A percentile compares a stretch with the other conserved stretches of the same genome.
phyloP scores from a whole-genome alignment of 2,329 filamentous ascomycete genomes.

The Fusarium abutilonis region DNA sequence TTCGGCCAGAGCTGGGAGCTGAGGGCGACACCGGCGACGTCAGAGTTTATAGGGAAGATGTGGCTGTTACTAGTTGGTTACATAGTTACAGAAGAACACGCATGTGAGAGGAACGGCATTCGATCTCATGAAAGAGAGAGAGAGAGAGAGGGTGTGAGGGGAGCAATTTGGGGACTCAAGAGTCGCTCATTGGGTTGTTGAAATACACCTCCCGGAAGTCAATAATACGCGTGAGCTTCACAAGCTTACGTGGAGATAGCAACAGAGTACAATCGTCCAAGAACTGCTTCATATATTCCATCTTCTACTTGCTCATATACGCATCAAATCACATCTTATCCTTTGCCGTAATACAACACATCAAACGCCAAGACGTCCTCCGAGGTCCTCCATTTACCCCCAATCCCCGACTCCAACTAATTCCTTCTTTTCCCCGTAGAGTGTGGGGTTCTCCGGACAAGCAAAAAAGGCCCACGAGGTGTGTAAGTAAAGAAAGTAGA shows the following conservation, averaged over 20 bases:
- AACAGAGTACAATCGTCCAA: not conserved
- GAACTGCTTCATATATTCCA: rapidly evolving
- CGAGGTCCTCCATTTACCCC: conserved; percentile 31
- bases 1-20: conserved; percentile 7
- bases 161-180: not conserved
- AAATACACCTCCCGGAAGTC: not conserved
- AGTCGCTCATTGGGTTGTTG: too few species aligned
- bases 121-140: not conserved
- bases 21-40: conserved; percentile 24
- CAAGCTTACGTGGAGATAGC: not conserved
- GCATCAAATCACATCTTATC: too few species aligned
- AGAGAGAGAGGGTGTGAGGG: conserved; percentile 28
- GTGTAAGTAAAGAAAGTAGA: conserved; percentile 28
- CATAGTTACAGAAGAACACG: conserved; percentile 10
- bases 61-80: not conserved
- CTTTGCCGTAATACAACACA: not conserved
- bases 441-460: conserved; percentile 38
- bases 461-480: conserved; percentile 15
- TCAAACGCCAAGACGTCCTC: conserved; percentile 15
- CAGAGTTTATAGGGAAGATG: conserved; percentile 19
- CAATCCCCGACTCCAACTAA: conserved; percentile 25
- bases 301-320: not conserved
- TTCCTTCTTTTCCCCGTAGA: conserved; percentile 23
- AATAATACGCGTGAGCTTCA: not conserved
- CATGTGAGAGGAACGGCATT: conserved; percentile 20